Evolutionary conservation across 2,329 filamentous ascomycete species (phyloP), one percentile per base, ranked within the genome.

Genomic region (Penicillium sp.): DNA sequence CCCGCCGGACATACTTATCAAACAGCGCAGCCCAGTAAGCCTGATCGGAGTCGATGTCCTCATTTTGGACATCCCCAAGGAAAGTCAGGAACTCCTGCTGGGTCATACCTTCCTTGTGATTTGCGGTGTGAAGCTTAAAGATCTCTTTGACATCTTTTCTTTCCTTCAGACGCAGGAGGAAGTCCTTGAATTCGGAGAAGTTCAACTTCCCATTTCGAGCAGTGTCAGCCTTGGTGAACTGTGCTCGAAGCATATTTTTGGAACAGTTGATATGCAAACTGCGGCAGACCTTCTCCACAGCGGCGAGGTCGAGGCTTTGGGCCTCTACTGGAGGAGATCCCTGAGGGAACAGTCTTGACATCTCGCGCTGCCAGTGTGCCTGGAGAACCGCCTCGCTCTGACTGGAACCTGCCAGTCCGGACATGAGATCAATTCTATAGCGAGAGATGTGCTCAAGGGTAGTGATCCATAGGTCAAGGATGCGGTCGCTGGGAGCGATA

Each of bases 211-310:
- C 87, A 1, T 80, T 83, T 47, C 78, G 76, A 23, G 81, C 80
- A n/a, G 77, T 76, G 66, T 93, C 89, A 6, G 89, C 90, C 55
- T 84, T 81, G 53, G 83, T 79, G 65, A 97, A 97, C 63, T 88
- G 89, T 30, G 81, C 79, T 51, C 84, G 84, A 4, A 97, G 78
- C 42, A 89, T 87, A 51, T 84, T 82, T 57, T 87, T 84, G 2
- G 91, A 89, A 66, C 90, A 91, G 72, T 97, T 92, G 65, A 99
- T 96, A 70, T 97, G 92, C 43, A 97, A 79, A 66, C 88, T 92
- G 56, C 89, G 88, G 75, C 94, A 97, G 13, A 97, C 81, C 55
- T 87, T 86, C 69, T 92, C 88, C 29, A 96, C 87, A 10, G 89
- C 89, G 14, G 81, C 79, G 50, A 96, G 84, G 62, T 93, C 87